Evolutionary conservation across 306 rosid species (phyloP).

Genomic region (Prunus fruticosa): DNA sequence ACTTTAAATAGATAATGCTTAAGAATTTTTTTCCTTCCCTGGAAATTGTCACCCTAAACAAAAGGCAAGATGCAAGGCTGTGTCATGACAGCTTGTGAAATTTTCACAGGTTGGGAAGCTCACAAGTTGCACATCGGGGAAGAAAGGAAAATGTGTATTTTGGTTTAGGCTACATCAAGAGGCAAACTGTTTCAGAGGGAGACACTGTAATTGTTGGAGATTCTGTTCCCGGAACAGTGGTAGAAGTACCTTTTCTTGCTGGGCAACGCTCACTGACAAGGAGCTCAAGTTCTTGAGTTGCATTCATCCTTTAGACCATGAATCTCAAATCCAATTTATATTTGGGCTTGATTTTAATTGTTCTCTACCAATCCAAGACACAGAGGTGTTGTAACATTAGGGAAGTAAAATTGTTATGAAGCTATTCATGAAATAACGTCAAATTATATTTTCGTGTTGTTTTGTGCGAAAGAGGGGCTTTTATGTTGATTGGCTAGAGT

Average conservation of each 20-base stretch:
- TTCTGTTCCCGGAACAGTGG: conserved; percentile 54
- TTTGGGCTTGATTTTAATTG: background rate
- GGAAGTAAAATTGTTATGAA: background rate
- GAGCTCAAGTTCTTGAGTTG: conserved; percentile 37
- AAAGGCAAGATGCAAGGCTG: conserved; percentile 16
- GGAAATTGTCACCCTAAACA: background rate
- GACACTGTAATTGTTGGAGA: conserved; percentile 63
- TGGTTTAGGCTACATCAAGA: conserved; percentile 88
- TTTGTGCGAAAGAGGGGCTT: background rate
- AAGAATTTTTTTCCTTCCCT: background rate
- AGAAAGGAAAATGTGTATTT: conserved; percentile 58
- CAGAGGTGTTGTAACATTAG: background rate
- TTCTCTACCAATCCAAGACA: conserved; percentile 10
- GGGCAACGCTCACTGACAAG: conserved; percentile 50
- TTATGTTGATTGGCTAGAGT: background rate
- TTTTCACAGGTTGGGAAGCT: conserved; percentile 77
- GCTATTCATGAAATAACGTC: background rate
- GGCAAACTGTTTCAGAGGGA: conserved; percentile 64
- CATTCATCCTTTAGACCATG: background rate
- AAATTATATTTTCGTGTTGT: background rate
- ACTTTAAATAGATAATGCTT: background rate
- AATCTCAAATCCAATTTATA: background rate
- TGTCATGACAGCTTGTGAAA: background rate
- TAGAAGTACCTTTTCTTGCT: conserved; percentile 75
- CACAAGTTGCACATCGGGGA: conserved; percentile 81